phyloP scores from a whole-genome alignment of 2,329 filamentous ascomycete genomes.

The Xylariaceae sp. region DNA sequence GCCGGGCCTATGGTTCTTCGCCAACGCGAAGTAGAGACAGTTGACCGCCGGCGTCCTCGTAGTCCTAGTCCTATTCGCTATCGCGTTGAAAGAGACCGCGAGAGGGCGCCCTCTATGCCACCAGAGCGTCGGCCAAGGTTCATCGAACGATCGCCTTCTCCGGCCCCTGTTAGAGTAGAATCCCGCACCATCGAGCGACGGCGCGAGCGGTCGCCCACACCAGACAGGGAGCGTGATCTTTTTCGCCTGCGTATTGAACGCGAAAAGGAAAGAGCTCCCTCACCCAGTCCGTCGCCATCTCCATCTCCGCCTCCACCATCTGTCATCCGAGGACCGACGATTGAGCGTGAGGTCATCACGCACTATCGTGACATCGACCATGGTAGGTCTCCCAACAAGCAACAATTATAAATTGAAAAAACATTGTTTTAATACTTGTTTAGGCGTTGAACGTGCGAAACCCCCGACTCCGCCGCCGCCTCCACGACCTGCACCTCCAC shows the following conservation, averaged over 20 bases:
- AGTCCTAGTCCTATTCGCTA: conserved; percentile 46
- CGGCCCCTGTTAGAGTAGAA: conserved; percentile 31
- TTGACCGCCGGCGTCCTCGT: conserved; percentile 51
- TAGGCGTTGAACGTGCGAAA: conserved; percentile 50
- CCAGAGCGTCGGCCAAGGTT: conserved; percentile 42
- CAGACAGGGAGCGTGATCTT: conserved; percentile 44
- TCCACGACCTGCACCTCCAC: conserved; percentile 49
- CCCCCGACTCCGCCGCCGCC: conserved; percentile 54
- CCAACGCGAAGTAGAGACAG: conserved; percentile 57
- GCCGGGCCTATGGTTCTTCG: conserved; percentile 57
- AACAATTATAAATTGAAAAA: not conserved
- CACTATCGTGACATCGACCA: conserved; percentile 88
- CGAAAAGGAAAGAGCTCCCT: conserved; percentile 47
- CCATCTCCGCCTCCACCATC: conserved; percentile 63
- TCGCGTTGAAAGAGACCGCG: conserved; percentile 47
- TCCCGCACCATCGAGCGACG: conserved; percentile 33
- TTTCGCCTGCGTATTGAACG: conserved; percentile 54
- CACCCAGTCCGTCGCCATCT: conserved; percentile 53
- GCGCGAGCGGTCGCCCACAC: conserved; percentile 40
- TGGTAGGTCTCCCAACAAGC: conserved; percentile 55
- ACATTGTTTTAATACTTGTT: conserved; percentile 16
- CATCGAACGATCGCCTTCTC: conserved; percentile 44
- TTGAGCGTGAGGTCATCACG: conserved; percentile 87
- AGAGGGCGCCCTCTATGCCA: conserved; percentile 44
- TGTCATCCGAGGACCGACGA: conserved; percentile 74